Conservation (phyloP, 352 stramenopile genomes). For the Peronospora tabacina region DNA sequence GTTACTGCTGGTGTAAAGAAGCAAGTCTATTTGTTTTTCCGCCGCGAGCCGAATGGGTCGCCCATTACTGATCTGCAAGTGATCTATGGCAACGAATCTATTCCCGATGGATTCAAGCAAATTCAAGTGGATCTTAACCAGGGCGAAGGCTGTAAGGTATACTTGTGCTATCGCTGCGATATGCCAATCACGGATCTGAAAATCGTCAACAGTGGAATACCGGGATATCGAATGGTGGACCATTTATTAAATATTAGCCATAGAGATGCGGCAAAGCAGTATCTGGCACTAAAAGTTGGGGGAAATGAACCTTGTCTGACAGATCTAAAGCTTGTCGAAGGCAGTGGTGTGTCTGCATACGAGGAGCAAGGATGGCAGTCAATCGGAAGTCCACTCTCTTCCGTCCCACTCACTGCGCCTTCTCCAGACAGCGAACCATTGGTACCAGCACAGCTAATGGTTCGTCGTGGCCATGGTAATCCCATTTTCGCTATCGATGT, state of each 20-base stretch:
- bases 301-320: conserved; percentile 77
- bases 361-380: conserved; percentile 57
- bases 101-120: conserved; percentile 84
- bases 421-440: conserved; percentile 6
- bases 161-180: conserved; percentile 82
- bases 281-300: conserved; percentile 75
- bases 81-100: conserved; percentile 64
- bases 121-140: conserved; percentile 85
- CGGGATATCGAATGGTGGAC: conserved; percentile 79
- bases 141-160: conserved; percentile 73
- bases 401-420: conserved; percentile 6
- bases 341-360: conserved; percentile 34
- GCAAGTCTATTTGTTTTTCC: conserved; percentile 80
- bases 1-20: conserved; percentile 54
- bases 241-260: conserved; percentile 63
- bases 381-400: conserved; percentile 56
- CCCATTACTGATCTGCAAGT: conserved; percentile 82
- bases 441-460: conserved; percentile 46
- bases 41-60: conserved; percentile 62
- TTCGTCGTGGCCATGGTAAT: conserved; percentile 75
- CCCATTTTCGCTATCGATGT: conserved; percentile 84
- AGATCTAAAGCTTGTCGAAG: conserved; percentile 57
- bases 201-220: conserved; percentile 77
- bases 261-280: conserved; percentile 65
- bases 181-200: conserved; percentile 85